Percentiles rank a stretch among this genome's conserved stretches.
phyloP scores from a whole-genome alignment of 2,329 filamentous ascomycete species.

The Botrytis byssoidea region DNA sequence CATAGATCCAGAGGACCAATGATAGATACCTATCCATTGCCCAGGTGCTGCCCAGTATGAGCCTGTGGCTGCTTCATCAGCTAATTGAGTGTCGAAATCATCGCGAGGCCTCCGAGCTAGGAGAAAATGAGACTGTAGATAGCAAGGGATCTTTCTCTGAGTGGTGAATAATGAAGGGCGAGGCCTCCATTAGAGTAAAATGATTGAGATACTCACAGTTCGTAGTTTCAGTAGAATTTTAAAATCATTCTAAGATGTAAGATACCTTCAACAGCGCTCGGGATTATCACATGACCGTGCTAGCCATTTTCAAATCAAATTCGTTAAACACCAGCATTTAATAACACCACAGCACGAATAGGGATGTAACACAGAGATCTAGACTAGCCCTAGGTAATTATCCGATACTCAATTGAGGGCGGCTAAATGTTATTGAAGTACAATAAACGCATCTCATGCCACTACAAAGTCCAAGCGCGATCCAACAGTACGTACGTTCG shows the following conservation, averaged over 20 bases:
- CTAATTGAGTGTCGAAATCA: neutral
- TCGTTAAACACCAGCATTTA: neutral
- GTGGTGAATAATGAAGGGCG: neutral
- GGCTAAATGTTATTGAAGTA: neutral
- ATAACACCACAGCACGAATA: neutral
- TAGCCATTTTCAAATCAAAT: neutral
- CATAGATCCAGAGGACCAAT: neutral
- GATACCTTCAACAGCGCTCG: neutral
- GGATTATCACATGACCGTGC: neutral
- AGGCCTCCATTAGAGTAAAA: neutral
- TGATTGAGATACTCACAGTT: neutral
- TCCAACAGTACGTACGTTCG: neutral
- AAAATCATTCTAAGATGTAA: neutral
- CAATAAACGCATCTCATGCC: neutral
- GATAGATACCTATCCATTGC: neutral
- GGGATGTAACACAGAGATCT: neutral
- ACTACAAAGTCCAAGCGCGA: neutral
- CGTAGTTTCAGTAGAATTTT: too few relatives aligned
- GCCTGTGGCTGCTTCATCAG: neutral
- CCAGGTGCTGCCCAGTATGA: neutral
- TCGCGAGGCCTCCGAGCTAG: neutral
- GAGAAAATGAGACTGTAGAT: neutral
- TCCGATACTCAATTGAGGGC: too few relatives aligned
- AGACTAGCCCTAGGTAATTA: too few relatives aligned
- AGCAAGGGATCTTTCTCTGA: neutral